These are phyloP conservation scores for Phytopythium litorale DNA, from an alignment of 352 stramenopile genomes.

Conservation along the genomic window DNA sequence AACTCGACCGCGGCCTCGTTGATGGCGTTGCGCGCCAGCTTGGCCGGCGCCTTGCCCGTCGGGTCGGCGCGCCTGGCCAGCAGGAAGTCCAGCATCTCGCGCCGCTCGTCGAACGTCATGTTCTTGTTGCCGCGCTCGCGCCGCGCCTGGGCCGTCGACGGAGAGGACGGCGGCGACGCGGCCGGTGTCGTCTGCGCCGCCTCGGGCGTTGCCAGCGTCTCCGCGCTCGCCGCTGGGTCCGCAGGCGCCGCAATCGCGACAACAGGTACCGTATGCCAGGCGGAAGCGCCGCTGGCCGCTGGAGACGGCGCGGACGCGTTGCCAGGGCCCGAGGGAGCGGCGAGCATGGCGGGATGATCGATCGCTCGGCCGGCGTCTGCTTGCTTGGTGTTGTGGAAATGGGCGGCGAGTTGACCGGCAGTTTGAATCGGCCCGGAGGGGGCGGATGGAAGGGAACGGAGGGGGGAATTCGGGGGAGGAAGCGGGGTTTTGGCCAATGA, in stretches of 20 bases:
- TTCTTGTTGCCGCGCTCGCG: constrained; percentile 34
- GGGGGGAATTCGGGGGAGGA: background rate
- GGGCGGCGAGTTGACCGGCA: background rate
- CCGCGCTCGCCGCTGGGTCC: background rate
- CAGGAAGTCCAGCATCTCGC: constrained; percentile 41
- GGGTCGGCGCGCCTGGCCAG: constrained; percentile 25
- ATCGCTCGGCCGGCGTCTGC: too few species aligned
- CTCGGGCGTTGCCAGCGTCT: background rate
- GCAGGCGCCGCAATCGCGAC: background rate
- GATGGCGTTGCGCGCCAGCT: constrained; percentile 37
- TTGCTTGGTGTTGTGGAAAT: background rate
- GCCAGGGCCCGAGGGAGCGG: background rate
- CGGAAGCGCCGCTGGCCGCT: background rate
- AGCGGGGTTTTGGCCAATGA: constrained; percentile 1
- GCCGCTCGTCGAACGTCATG: constrained; percentile 38
- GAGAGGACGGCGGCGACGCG: background rate
- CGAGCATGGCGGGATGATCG: background rate
- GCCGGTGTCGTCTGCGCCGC: background rate
- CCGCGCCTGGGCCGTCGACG: background rate
- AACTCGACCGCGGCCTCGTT: constrained; percentile 33
- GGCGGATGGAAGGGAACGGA: constrained; percentile 9
- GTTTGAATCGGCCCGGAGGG: background rate
- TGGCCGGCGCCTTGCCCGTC: constrained; percentile 15
- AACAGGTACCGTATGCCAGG: background rate
- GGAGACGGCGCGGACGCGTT: background rate